Base-by-base conservation (phyloP, 176 grass and related monocot genomes). In the Rhipidocladum racemiflorum region DNA sequence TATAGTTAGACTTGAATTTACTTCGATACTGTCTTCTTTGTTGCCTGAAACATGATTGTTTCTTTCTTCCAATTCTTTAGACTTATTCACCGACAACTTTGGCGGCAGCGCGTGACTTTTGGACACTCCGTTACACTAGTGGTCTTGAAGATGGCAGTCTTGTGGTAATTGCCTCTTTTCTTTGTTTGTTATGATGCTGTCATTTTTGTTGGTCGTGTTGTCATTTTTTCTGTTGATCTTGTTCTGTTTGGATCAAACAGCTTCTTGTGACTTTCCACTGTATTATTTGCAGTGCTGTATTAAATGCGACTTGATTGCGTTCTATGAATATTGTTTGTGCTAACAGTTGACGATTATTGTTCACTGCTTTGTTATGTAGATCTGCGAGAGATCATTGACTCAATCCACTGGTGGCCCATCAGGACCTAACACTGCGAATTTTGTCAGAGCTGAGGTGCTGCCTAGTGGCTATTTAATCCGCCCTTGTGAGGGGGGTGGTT, bases 91-190 rank as follows among this genome's bases (percentile, higher is more conserved):
- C 93, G 28, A 99, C 97, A 84, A 99, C 93, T 56, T 66, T 99
- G 59, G 97, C 93, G 34, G 77, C 91, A 38, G 90, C 97, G 0
- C 89, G 93, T 0, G 97, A 99, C 83, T 99, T 99, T 55, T 99
- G 97, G 97, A 93, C 86, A 20, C 91, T 99, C 28, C 89, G 97
- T 51, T 99, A 99, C 78, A 96, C 97, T 35, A 93, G 89, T 70
- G 97, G 89, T 82, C 91, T 99, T 75, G 97, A 99, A 76, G 97
- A 99, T 81, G 97, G 97, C 46, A 99, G 97, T 85, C 97, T 99
- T 85, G 97, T 94, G 97, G 97, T 99, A 98, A 98, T 81, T 63
- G 49, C 12, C 50, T 62, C 39, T 43, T 80, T 60, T 28, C 27
- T 35, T 61, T 54, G 27, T 49, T 81, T 87, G 40, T 43, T 61